phyloP scores from a whole-genome alignment of 23 red algal species.

The Cyanidioschyzon merolae region DNA sequence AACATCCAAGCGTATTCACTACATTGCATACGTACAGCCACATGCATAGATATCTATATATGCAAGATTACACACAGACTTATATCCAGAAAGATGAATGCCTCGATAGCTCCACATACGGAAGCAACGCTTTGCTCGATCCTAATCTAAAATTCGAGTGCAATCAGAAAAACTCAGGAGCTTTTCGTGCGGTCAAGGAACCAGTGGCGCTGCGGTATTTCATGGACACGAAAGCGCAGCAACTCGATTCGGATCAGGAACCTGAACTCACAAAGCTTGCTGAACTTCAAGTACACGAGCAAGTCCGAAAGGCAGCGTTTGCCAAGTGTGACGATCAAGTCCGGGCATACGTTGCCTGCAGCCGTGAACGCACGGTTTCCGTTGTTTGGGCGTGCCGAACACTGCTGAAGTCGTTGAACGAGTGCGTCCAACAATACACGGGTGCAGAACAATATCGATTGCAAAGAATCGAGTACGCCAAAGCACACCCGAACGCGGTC shows the following conservation, averaged over 20 bases:
- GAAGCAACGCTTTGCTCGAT: not conserved
- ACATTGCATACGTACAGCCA: no score
- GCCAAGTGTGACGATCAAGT: slow-evolving; percentile 6
- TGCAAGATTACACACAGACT: no score
- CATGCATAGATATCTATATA: no score
- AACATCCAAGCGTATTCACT: no score
- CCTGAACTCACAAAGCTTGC: not conserved
- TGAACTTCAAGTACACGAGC: not conserved
- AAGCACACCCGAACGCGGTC: not conserved
- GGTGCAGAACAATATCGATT: not conserved
- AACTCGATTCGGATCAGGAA: not conserved
- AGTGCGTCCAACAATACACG: slow-evolving; percentile 3
- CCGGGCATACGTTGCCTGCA: not conserved
- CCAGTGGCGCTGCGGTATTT: not conserved
- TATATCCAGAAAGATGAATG: no score
- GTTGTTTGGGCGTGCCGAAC: slow-evolving; percentile 2
- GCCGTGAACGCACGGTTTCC: not conserved
- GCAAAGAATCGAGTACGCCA: slow-evolving; percentile 3
- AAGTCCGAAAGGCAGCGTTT: not conserved
- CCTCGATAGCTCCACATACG: not conserved
- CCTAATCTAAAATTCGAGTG: not conserved
- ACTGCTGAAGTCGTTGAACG: not conserved
- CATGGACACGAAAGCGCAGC: not conserved
- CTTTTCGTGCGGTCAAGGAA: not conserved
- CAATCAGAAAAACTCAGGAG: not conserved